Conservation (phyloP, 2,329 filamentous ascomycete species). For the Endocalyx cinctus region DNA sequence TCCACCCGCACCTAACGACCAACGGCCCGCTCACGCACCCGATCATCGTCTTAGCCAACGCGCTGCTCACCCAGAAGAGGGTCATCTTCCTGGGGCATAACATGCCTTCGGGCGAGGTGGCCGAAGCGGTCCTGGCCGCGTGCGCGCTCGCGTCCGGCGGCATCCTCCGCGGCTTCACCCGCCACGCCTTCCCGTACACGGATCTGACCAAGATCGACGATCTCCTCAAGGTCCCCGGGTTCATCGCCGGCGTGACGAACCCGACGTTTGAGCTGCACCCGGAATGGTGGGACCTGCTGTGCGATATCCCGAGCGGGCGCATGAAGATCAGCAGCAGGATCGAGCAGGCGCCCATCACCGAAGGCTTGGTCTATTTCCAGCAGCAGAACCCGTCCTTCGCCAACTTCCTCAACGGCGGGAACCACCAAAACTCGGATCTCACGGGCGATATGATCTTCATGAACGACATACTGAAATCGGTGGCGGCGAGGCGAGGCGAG, state of each 20-base stretch:
- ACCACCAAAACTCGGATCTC: conserved; percentile 47
- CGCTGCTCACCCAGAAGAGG: conserved; percentile 90
- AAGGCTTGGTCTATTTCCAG: conserved; percentile 83
- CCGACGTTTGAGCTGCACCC: conserved; percentile 91
- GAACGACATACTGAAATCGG: conserved; percentile 76
- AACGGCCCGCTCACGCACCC: conserved; percentile 87
- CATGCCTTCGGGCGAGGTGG: conserved; percentile 90
- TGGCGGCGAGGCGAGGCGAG: conserved; percentile 81
- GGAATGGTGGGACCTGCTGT: conserved; percentile 97
- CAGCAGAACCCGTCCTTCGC: conserved; percentile 64
- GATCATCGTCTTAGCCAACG: conserved; percentile 91
- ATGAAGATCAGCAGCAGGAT: conserved; percentile 93
- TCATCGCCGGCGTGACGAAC: conserved; percentile 97
- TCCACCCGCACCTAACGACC: conserved; percentile 90
- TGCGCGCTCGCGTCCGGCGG: conserved; percentile 92
- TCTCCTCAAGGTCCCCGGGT: conserved; percentile 89
- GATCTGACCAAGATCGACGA: conserved; percentile 98
- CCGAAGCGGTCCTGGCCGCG: conserved; percentile 95
- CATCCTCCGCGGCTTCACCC: conserved; percentile 86
- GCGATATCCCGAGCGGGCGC: conserved; percentile 84
- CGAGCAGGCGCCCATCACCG: conserved; percentile 73
- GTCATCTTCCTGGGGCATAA: conserved; percentile 96
- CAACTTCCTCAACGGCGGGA: conserved; percentile 38
- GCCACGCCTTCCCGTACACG: conserved; percentile 96
- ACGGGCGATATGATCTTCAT: conserved; percentile 90